These are phyloP conservation scores for Ogataea degrootiae DNA, from an alignment of 805 yeast genomes.

Conservation along the genomic window DNA sequence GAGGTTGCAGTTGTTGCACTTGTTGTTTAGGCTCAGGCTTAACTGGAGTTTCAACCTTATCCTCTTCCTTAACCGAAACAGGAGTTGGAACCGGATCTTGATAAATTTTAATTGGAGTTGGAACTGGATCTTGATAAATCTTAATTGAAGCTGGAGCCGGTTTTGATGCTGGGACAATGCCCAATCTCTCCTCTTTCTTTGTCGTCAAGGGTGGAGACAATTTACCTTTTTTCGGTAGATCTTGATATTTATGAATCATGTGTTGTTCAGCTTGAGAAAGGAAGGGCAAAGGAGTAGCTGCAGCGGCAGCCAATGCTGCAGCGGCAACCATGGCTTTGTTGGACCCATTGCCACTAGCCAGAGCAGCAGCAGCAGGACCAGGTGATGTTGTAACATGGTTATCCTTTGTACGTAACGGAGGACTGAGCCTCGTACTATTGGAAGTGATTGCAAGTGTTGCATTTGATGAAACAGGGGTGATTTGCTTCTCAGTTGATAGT, in stretches of 20 bases:
- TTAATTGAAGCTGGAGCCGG: neutral
- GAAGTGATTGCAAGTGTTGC: slow-evolving; percentile 5
- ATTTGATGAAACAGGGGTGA: slow-evolving; percentile 9
- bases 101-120: neutral
- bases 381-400: slow-evolving; percentile 29
- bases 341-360: slow-evolving; percentile 27
- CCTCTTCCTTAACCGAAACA: neutral
- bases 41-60: slow-evolving; percentile 8
- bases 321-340: slow-evolving; percentile 69
- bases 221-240: neutral
- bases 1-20: neutral
- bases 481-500: slow-evolving; percentile 1
- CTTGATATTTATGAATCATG: slow-evolving; percentile 1
- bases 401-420: slow-evolving; percentile 14
- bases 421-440: slow-evolving; percentile 11
- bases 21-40: neutral
- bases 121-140: neutral
- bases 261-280: slow-evolving; percentile 12
- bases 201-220: neutral
- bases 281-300: slow-evolving; percentile 66
- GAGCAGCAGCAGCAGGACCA: slow-evolving; percentile 35
- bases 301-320: slow-evolving; percentile 80
- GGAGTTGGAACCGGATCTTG: neutral
- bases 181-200: neutral
- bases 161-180: neutral